Conservation (phyloP, 306 rosid species). For the Lathyrus oleraceus region DNA sequence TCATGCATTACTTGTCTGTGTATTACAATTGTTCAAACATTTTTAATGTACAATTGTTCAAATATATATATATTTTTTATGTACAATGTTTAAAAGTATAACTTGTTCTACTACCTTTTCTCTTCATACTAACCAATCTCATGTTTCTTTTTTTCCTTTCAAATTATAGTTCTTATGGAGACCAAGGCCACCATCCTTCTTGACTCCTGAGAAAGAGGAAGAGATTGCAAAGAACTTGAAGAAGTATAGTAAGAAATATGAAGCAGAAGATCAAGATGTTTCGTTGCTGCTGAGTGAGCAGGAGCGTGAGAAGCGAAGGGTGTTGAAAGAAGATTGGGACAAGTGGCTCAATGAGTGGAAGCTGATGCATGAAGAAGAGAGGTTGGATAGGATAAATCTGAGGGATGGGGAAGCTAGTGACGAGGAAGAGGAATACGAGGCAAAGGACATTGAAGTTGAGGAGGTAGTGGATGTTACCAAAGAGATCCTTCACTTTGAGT, state of each 20-base stretch:
- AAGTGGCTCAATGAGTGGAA: constrained; percentile 80
- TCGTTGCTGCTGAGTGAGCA: constrained; percentile 77
- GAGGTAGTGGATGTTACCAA: constrained; percentile 55
- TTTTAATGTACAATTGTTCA: neutral
- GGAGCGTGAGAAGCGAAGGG: constrained; percentile 75
- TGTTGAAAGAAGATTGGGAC: constrained; percentile 87
- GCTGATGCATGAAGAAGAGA: constrained; percentile 58
- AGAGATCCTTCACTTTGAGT: constrained; percentile 63
- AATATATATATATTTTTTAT: neutral
- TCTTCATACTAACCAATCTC: neutral
- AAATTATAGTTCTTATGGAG: constrained; percentile 75
- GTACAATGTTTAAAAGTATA: neutral
- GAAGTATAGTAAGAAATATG: constrained; percentile 90
- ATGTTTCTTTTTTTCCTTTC: neutral
- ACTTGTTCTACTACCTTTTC: neutral
- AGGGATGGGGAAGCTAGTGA: constrained; percentile 92
- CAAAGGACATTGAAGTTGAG: constrained; percentile 83
- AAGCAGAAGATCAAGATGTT: constrained; percentile 89
- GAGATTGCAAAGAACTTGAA: constrained; percentile 85
- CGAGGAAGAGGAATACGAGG: constrained; percentile 92
- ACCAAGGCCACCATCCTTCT: constrained; percentile 78
- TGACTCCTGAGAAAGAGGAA: constrained; percentile 84
- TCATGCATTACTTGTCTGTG: neutral
- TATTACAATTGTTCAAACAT: neutral
- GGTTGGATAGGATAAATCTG: constrained; percentile 49